These are phyloP conservation scores for Posidonia oceanica DNA, from an alignment of 116 monocot species.

Conservation along the genomic window DNA sequence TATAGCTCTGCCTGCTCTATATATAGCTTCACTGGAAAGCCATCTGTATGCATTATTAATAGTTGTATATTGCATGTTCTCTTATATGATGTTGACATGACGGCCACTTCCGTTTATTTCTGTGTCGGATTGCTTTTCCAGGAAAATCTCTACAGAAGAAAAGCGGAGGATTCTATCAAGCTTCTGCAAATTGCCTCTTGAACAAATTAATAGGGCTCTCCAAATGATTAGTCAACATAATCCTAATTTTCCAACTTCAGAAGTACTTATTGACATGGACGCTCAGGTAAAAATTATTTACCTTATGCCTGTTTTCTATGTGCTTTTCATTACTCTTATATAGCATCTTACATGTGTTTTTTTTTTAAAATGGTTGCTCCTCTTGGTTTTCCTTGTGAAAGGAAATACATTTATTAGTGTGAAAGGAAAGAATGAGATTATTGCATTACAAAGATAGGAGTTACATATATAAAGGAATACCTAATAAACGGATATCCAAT, in stretches of 20 bases:
- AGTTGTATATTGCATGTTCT: background rate
- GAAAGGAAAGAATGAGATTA: no score
- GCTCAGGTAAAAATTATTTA: slow-evolving; percentile 1
- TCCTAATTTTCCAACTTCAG: slow-evolving; percentile 2
- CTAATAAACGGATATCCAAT: no score
- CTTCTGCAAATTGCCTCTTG: slow-evolving; percentile 7
- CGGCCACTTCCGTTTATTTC: background rate
- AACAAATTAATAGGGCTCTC: slow-evolving; percentile 4
- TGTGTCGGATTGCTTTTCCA: background rate
- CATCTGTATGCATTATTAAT: no score
- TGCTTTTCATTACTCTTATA: no score
- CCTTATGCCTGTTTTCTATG: background rate
- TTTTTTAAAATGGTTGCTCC: no score
- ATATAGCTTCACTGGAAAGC: no score
- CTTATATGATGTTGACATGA: background rate
- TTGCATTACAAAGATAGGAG: no score
- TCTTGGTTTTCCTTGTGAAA: no score
- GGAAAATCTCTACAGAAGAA: slow-evolving; percentile 9
- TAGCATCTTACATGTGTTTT: no score
- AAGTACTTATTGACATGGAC: slow-evolving; percentile 11
- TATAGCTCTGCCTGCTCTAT: no score
- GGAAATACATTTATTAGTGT: no score
- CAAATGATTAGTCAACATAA: slow-evolving; percentile 3
- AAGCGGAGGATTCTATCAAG: slow-evolving; percentile 9
- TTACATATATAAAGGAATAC: no score